A percentile compares a stretch with the other conserved stretches of the same genome.
phyloP scores from a whole-genome alignment of 257 asterid species.

The Forsythia suspensa region DNA sequence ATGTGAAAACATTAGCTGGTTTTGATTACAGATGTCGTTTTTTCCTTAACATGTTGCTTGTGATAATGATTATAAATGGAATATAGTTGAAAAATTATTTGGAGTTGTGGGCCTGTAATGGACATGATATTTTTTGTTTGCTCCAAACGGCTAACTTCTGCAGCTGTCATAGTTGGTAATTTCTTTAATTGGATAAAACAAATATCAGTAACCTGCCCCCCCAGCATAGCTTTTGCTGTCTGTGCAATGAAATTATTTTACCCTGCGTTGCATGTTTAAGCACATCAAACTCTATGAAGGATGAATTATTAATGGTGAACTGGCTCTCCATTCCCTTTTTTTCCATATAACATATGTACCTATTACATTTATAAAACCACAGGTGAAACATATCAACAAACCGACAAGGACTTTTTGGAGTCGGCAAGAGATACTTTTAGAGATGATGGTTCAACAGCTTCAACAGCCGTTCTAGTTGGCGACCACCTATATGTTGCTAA shows the following conservation, averaged over 20 bases:
- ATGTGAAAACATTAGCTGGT: neutral
- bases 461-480: conserved; percentile 81
- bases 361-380: conserved; percentile 19
- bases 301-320: neutral
- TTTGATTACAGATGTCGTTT: neutral
- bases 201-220: neutral
- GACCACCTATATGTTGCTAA: conserved; percentile 95
- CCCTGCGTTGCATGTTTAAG: conserved; percentile 14
- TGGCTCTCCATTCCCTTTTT: neutral
- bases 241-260: neutral
- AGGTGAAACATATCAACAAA: conserved; percentile 89
- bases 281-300: conserved; percentile 10
- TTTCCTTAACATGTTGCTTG: neutral
- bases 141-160: neutral
- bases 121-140: neutral
- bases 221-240: conserved; percentile 4
- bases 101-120: conserved; percentile 1
- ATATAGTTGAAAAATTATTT: neutral
- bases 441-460: conserved; percentile 99
- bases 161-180: conserved; percentile 1
- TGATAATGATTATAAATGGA: neutral
- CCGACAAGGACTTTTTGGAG: conserved; percentile 80
- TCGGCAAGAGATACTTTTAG: conserved; percentile 84
- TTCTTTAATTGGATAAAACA: conserved; percentile 5
- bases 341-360: neutral